Evolutionary conservation across 2,329 filamentous ascomycete genomes (phyloP).

Genomic region (Moelleriella libera): DNA sequence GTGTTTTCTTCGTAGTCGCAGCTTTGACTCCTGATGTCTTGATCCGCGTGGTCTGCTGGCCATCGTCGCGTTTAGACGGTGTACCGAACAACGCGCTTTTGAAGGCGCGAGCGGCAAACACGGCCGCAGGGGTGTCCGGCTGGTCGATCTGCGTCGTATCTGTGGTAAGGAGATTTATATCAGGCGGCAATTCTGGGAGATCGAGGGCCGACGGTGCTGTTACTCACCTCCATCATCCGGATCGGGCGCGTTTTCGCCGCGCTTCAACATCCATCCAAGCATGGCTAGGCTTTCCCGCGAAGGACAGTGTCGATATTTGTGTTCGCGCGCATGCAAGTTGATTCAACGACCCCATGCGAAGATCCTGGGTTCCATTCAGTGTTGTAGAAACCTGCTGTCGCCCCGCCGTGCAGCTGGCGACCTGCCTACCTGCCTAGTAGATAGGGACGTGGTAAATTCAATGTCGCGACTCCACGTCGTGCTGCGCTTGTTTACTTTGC

Average conservation of each 20-base stretch:
- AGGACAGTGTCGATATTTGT: too few species aligned
- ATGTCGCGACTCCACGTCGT: background rate
- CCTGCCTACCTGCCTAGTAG: too few species aligned
- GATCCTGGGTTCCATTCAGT: too few species aligned
- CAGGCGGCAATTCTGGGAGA: background rate
- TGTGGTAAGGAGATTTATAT: conserved; percentile 5
- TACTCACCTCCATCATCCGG: conserved; percentile 11
- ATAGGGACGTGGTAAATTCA: background rate
- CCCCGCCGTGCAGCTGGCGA: too few species aligned
- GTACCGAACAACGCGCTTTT: conserved; percentile 51
- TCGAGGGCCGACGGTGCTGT: background rate
- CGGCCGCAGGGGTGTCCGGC: conserved; percentile 51
- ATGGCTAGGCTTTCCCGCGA: conserved; percentile 17
- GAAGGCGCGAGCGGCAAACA: conserved; percentile 52
- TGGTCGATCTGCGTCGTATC: conserved; percentile 36
- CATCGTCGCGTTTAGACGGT: conserved; percentile 26
- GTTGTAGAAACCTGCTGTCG: too few species aligned
- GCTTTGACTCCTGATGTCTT: conserved; percentile 8
- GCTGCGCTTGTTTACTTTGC: background rate
- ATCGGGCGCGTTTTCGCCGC: conserved; percentile 24
- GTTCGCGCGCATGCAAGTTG: too few species aligned
- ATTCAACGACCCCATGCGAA: too few species aligned
- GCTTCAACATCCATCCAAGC: conserved; percentile 46
- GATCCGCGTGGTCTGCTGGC: conserved; percentile 12
- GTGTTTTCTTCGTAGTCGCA: background rate